These are phyloP conservation scores for Candida patagonica DNA, from an alignment of 805 yeast genomes.

Conservation along the genomic window DNA sequence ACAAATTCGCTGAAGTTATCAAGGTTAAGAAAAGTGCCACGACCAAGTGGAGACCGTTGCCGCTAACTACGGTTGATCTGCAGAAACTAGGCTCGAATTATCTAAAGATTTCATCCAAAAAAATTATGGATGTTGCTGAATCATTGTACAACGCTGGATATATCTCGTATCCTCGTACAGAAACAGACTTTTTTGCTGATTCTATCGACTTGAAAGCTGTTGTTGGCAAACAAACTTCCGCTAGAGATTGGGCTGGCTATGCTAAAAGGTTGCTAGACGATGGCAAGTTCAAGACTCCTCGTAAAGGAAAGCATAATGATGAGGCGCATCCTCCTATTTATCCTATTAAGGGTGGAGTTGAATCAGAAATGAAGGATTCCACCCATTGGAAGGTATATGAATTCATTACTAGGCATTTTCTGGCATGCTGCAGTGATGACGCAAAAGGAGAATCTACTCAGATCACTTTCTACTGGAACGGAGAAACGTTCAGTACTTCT, in stretches of 20 bases:
- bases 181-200: conserved; percentile 78
- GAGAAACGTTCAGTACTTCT: conserved; percentile 59
- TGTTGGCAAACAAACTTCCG: conserved; percentile 50
- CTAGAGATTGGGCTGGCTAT: conserved; percentile 62
- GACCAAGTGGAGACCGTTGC: conserved; percentile 72
- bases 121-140: conserved; percentile 70
- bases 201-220: conserved; percentile 60
- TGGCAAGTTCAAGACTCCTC: conserved; percentile 51
- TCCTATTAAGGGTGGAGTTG: conserved; percentile 44
- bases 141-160: conserved; percentile 76
- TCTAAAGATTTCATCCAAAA: conserved; percentile 72
- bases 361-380: conserved; percentile 20
- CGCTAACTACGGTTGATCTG: conserved; percentile 87
- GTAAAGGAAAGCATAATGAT: conserved; percentile 79
- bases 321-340: conserved; percentile 98
- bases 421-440: conserved; percentile 88
- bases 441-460: conserved; percentile 69
- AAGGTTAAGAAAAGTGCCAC: conserved; percentile 53
- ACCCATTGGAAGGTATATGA: conserved; percentile 69
- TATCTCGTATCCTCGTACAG: conserved; percentile 94
- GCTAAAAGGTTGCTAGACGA: conserved; percentile 38
- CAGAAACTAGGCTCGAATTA: conserved; percentile 76
- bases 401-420: conserved; percentile 72
- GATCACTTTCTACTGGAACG: conserved; percentile 64
- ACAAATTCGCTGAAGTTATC: conserved; percentile 43